These are phyloP conservation scores for Zygosaccharomyces sapae DNA, from an alignment of 1,139 yeast species.

Conservation along the genomic window DNA sequence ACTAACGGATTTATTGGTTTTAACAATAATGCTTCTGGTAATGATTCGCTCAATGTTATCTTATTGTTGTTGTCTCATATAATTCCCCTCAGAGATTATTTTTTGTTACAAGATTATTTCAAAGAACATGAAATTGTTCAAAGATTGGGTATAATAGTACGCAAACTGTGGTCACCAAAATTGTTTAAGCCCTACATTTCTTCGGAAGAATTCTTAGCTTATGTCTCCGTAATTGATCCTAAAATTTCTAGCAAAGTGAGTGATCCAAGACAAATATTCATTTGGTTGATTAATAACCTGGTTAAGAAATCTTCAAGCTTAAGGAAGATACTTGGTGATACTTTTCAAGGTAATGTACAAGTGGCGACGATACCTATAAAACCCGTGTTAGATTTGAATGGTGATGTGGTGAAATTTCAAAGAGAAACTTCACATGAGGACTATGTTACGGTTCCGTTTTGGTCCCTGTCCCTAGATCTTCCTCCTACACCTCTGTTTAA, in stretches of 20 bases:
- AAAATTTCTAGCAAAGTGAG: conserved; percentile 42
- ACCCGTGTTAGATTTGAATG: conserved; percentile 25
- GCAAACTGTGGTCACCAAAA: conserved; percentile 61
- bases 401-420: conserved; percentile 32
- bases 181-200: conserved; percentile 61
- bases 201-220: conserved; percentile 60
- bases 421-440: conserved; percentile 20
- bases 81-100: conserved; percentile 47
- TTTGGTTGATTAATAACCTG: conserved; percentile 56
- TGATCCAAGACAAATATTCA: conserved; percentile 54
- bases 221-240: conserved; percentile 42
- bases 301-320: conserved; percentile 40
- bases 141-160: conserved; percentile 44
- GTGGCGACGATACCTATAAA: conserved; percentile 36
- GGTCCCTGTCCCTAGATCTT: conserved; percentile 55
- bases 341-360: conserved; percentile 53
- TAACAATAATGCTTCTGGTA: conserved; percentile 45
- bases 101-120: conserved; percentile 39
- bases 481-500: conserved; percentile 57
- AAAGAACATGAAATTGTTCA: conserved; percentile 34
- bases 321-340: conserved; percentile 23
- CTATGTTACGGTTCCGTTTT: conserved; percentile 43
- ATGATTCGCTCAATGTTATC: conserved; percentile 54
- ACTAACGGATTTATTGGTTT: conserved; percentile 64
- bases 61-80: conserved; percentile 59